Percentiles rank a stretch among this genome's conserved stretches.
These are phyloP conservation scores for Lanmaoa pseudosensibilis DNA, from an alignment of 768 basidiomycete species.

Conservation along the genomic window DNA sequence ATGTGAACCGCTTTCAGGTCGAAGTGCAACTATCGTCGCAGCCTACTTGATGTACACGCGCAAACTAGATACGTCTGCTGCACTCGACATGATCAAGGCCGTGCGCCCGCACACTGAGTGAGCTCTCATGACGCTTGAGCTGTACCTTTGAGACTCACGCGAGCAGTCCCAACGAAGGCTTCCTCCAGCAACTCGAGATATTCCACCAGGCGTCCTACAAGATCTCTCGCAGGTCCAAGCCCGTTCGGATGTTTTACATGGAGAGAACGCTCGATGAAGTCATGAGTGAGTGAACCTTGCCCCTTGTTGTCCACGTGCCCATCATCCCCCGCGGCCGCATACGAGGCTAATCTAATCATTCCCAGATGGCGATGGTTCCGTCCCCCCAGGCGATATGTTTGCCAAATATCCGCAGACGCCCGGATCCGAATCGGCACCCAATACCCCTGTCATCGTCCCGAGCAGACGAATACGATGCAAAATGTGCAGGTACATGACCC, in stretches of 20 bases:
- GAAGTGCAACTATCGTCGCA: conserved; percentile 82
- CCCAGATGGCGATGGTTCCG: conserved; percentile 72
- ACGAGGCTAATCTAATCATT: conserved; percentile 8
- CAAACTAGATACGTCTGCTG: conserved; percentile 54
- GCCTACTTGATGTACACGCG: conserved; percentile 85
- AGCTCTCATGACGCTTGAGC: conserved; percentile 27
- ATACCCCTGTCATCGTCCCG: conserved; percentile 55
- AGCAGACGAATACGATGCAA: conserved; percentile 82
- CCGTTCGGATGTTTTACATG: conserved; percentile 81
- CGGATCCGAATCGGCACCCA: conserved; percentile 51
- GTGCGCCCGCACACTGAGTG: conserved; percentile 73
- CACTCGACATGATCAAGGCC: conserved; percentile 66
- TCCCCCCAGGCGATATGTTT: conserved; percentile 69
- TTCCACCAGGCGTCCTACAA: conserved; percentile 73
- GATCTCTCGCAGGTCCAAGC: conserved; percentile 65
- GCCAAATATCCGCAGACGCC: conserved; percentile 71
- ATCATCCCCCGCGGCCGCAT: background rate
- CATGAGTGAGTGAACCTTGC: conserved; percentile 59
- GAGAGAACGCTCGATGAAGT: conserved; percentile 72
- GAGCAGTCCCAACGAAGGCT: conserved; percentile 81
- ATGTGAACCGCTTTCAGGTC: conserved; percentile 45
- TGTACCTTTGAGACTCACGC: background rate
- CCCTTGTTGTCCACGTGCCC: background rate
- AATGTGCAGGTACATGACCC: conserved; percentile 70
- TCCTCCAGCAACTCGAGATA: conserved; percentile 75